Conservation (phyloP, 2,329 filamentous ascomycete species). For the Trichoderma semiorbis region DNA sequence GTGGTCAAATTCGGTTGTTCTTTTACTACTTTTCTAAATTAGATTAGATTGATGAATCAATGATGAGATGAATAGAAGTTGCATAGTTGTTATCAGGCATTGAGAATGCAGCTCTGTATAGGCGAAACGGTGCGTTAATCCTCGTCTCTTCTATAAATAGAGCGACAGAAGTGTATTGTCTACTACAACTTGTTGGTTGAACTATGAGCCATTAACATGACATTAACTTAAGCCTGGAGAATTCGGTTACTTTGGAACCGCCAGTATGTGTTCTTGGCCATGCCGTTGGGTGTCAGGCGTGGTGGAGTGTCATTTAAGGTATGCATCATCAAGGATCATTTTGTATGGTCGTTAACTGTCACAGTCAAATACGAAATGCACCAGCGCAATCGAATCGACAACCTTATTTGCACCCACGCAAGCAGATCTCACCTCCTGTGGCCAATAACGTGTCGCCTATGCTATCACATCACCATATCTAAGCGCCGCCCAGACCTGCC, state of each 20-base stretch:
- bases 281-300: not conserved
- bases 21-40: not conserved
- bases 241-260: not conserved
- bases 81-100: not conserved
- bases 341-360: not conserved
- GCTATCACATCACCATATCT: not conserved
- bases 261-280: not conserved
- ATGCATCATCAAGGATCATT: not conserved
- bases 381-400: not conserved
- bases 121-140: not conserved
- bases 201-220: not conserved
- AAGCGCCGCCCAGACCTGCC: not conserved
- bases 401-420: not conserved
- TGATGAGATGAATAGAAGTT: not conserved
- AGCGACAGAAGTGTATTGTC: not conserved
- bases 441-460: not conserved
- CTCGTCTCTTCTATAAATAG: not conserved
- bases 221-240: not conserved
- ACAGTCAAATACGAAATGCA: not conserved
- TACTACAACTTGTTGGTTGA: not conserved
- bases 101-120: not conserved
- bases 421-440: not conserved
- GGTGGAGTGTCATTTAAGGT: not conserved
- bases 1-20: not conserved
- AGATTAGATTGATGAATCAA: not conserved